Base-by-base conservation (phyloP, 2,329 filamentous ascomycete species). In the Beauveria sp. region DNA sequence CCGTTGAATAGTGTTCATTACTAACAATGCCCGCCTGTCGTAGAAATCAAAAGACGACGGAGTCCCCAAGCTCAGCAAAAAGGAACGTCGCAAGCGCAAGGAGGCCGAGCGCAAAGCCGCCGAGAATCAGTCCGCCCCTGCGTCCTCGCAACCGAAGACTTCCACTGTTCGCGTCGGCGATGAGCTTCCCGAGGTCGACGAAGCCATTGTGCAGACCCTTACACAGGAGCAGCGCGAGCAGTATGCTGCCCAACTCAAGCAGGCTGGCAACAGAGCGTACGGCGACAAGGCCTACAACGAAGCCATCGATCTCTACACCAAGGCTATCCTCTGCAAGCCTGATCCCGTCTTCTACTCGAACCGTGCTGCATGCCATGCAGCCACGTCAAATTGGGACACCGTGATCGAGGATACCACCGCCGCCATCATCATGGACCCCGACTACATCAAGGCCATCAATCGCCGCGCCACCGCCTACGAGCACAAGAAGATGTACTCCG, bases 281-380 rank as follows among this genome's bases (percentile, higher is more conserved):
- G 92, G 91, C 64, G 86, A 87, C 67, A 98, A 97, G 79, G 90
- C 96, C 71, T 97, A 97, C 78, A 88, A 91, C 77, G 87, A 86
- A 70, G 95, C 95, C 67, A 99, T 99, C 72, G 89, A 93, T 5
- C 86, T 99, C 42, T 99, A 99, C 78, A 90, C 90, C 67, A 91
- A 96, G 79, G 95, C 95, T 56, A 96, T 99, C 69, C 80, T 98
- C 57, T 98, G 95, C 88, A 96, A 95, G 79, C 89, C 93, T 62
- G 95, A 99, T 71, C 92, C 95, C 38, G 93, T 99, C 74, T 99
- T 95, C 82, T 99, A 96, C 83, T 98, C 95, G 66, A 99, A 99
- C 83, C 89, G 95, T 69, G 95, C 95, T 62, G 95, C 95, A 60
- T 99, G 95, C 83, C 96, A 92, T 80, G 98, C 96, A 74, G 92